Evolutionary conservation across 2,329 filamentous ascomycete genomes (phyloP).

Genomic region (Aureobasidium sp.): DNA sequence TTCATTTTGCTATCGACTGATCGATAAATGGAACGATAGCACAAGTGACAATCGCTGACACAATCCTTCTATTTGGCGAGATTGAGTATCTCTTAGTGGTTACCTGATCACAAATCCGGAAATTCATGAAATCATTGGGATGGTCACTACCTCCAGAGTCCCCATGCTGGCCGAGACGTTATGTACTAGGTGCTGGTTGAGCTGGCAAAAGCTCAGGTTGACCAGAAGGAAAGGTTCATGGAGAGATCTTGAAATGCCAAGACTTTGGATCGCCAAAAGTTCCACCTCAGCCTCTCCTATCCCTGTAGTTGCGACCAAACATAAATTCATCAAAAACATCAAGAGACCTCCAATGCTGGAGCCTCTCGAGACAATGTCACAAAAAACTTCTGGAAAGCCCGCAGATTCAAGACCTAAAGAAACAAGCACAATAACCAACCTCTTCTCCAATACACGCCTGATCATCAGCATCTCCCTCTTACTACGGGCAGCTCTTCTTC

Average conservation of each 20-base stretch:
- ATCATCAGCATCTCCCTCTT: conserved; percentile 45
- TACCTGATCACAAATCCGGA: neutral
- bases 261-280: neutral
- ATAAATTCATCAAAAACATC: neutral
- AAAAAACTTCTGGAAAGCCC: neutral
- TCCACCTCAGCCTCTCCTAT: neutral
- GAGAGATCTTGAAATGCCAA: neutral
- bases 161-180: neutral
- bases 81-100: neutral
- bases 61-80: neutral
- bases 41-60: no score
- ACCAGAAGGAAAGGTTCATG: neutral
- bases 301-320: neutral
- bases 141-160: neutral
- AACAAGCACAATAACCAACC: neutral
- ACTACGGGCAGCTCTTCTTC: conserved; percentile 65
- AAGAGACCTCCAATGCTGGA: no score
- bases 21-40: no score
- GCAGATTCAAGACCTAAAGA: neutral
- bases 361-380: neutral
- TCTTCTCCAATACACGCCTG: conserved; percentile 5
- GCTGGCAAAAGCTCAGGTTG: neutral
- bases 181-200: neutral
- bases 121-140: neutral
- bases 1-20: no score